A percentile compares a stretch with the other conserved stretches of the same genome.
phyloP scores from a whole-genome alignment of 2,329 filamentous ascomycete species.

The Diaporthe longicolla region DNA sequence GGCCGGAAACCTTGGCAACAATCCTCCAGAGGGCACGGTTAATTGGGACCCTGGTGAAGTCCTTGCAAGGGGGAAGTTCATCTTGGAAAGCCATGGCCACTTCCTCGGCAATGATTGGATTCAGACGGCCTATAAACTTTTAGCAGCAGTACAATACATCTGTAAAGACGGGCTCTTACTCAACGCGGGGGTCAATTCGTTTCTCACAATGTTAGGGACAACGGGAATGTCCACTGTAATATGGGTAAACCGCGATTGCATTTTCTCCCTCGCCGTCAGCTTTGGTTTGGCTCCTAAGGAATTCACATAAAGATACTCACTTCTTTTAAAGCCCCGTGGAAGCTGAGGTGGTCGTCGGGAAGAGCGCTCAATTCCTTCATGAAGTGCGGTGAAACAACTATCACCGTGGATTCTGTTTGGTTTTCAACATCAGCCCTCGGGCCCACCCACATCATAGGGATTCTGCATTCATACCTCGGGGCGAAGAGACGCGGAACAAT shows the following conservation, averaged over 20 bases:
- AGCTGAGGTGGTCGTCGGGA: constrained; percentile 38
- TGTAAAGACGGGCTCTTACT: constrained; percentile 26
- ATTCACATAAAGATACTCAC: constrained; percentile 1
- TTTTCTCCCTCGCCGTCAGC: constrained; percentile 30
- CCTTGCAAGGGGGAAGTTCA: constrained; percentile 54
- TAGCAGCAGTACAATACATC: not conserved
- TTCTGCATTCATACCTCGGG: not conserved
- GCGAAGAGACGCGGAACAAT: constrained; percentile 8
- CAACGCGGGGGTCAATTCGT: constrained; percentile 37
- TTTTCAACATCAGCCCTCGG: not conserved
- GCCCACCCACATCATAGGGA: not conserved
- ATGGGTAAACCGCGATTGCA: constrained; percentile 37
- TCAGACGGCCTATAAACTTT: constrained; percentile 51
- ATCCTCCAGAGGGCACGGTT: constrained; percentile 59
- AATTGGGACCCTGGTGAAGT: constrained; percentile 59
- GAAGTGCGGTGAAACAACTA: constrained; percentile 31
- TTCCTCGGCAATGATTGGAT: constrained; percentile 56
- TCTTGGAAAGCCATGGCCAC: constrained; percentile 51
- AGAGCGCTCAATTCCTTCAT: constrained; percentile 37
- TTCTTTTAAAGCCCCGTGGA: constrained; percentile 36
- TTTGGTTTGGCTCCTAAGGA: not conserved
- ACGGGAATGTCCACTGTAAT: constrained; percentile 20
- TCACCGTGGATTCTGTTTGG: constrained; percentile 31
- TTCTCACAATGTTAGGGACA: constrained; percentile 37
- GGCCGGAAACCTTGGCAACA: constrained; percentile 61